Base-by-base conservation (phyloP, 352 stramenopile species). In the Phytophthora hybrid region DNA sequence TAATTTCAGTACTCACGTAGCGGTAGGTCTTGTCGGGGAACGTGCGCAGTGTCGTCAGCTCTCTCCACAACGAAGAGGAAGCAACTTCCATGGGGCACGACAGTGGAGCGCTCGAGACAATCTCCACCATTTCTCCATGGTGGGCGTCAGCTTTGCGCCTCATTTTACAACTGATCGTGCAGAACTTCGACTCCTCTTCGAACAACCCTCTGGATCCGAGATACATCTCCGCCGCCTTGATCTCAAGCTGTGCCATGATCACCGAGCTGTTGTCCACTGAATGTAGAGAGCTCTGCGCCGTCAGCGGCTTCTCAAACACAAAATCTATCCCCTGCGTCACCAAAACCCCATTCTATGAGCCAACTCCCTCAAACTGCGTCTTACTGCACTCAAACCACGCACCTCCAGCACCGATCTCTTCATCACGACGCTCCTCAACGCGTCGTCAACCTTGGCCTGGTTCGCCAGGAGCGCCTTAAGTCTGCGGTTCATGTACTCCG, bases 21-120 rank as follows among this genome's bases (percentile, higher is more conserved):
- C 61, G 69, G n/a, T 77, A 77, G 29, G 74, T 69, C 60, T 80
- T 80, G 23, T 77, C 64, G 0, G 63, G 59, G 32, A 73, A 77
- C 14, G 32, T 64, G 39, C 61, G 70, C 19, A 76, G 68, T 1
- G 66, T 73, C 0, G 65, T 73, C 14, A 80, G 46, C 13, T 80
- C 60, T 23, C 64, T 74, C 74, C 74, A 80, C 2, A 78, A 39
- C 3, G 63, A 66, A 3, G 57, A 23, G 4, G 55, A 60, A 2
- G 74, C 70, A 13, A 39, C 62, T 55, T 73, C 56, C 31, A 80
- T 67, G 0, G 69, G 59, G 26, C 64, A 80, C 3, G 49, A 23
- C 14, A 80, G 9, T 0, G 69, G 70, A 0, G 74, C 71, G 21
- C 57, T 68, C 1, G 70, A 68, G 18, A 65, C 46, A 8, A 80